Conservation (phyloP, 2,329 filamentous ascomycete species). For the Rutstroemia sp. region DNA sequence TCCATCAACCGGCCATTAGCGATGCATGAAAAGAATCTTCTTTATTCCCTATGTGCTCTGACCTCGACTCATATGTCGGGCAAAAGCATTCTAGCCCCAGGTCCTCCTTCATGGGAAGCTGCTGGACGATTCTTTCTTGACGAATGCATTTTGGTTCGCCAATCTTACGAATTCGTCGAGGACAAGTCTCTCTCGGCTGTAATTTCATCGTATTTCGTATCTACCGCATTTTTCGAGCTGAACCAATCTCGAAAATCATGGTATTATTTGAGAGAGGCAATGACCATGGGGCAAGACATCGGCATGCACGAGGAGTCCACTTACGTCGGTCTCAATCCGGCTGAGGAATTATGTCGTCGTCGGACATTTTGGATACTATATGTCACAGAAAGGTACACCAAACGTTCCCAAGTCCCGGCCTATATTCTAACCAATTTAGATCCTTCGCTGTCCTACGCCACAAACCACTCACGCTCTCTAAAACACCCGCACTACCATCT, state of each 20-base stretch:
- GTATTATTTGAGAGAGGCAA: constrained; percentile 54
- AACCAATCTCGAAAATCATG: constrained; percentile 52
- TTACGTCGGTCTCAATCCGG: constrained; percentile 40
- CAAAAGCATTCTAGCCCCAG: constrained; percentile 34
- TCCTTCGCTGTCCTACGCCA: constrained; percentile 57
- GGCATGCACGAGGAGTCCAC: constrained; percentile 50
- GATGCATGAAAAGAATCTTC: constrained; percentile 35
- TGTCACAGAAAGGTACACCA: constrained; percentile 47
- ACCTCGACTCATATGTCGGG: constrained; percentile 44
- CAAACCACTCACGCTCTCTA: constrained; percentile 53
- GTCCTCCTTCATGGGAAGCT: constrained; percentile 37
- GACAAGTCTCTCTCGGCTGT: constrained; percentile 46
- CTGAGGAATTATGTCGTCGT: constrained; percentile 46
- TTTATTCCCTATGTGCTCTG: constrained; percentile 52
- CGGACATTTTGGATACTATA: constrained; percentile 57
- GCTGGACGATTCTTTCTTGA: constrained; percentile 50
- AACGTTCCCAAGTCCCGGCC: neutral
- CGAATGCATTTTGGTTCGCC: constrained; percentile 48
- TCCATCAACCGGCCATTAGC: constrained; percentile 38
- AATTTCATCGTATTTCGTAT: constrained; percentile 56
- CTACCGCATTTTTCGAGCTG: constrained; percentile 53
- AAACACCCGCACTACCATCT: constrained; percentile 48
- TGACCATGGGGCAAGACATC: constrained; percentile 51
- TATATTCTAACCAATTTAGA: constrained; percentile 31
- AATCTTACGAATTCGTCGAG: constrained; percentile 50